These are phyloP conservation scores for Colletotrichum sp. DNA, from an alignment of 2,329 filamentous ascomycete species.

Conservation along the genomic window DNA sequence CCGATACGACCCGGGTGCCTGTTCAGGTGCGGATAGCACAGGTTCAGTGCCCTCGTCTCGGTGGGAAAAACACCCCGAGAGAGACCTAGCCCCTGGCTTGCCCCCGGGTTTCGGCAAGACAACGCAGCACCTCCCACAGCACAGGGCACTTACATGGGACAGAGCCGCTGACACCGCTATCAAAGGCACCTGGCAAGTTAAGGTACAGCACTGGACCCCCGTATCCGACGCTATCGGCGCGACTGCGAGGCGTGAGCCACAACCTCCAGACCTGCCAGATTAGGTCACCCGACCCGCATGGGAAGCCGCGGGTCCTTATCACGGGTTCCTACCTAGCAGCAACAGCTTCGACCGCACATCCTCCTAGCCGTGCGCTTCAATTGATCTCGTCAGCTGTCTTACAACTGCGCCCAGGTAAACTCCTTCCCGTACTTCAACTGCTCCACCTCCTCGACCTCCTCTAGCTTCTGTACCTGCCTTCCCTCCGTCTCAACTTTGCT, in stretches of 20 bases:
- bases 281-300: slow-evolving; percentile 22
- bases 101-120: slow-evolving; percentile 14
- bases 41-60: background rate
- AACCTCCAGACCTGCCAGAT: slow-evolving; percentile 21
- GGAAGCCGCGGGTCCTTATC: slow-evolving; percentile 19
- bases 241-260: slow-evolving; percentile 4
- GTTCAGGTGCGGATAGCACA: background rate
- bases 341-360: slow-evolving; percentile 20
- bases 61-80: background rate
- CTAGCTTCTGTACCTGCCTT: background rate
- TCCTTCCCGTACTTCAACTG: background rate
- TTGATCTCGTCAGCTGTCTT: slow-evolving; percentile 23
- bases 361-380: slow-evolving; percentile 14
- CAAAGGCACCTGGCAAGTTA: background rate
- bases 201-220: background rate
- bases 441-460: background rate
- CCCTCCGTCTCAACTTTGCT: background rate
- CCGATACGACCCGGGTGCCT: background rate
- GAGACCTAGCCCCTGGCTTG: background rate
- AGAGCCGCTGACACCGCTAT: background rate
- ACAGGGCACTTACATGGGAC: background rate
- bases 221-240: slow-evolving; percentile 7
- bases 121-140: background rate
- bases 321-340: slow-evolving; percentile 19
- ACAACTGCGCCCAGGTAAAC: slow-evolving; percentile 14